Conservation (phyloP, 139 green algal genomes). For the Chloropicon primus region DNA sequence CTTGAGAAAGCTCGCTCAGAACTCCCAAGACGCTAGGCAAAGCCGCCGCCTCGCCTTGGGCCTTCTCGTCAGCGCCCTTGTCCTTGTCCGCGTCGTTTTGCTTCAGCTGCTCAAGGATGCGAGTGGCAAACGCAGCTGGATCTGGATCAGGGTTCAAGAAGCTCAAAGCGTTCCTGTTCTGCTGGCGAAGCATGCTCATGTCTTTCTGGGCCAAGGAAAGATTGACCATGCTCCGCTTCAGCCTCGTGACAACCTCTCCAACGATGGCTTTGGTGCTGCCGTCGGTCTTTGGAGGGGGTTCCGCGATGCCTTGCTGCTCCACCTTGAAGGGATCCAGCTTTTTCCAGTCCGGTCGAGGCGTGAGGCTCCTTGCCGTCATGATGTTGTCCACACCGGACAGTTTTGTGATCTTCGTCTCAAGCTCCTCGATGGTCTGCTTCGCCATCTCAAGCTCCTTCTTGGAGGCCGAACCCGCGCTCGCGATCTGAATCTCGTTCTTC, state of each 20-base stretch:
- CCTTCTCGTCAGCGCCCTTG: too few species aligned
- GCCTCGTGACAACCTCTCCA: background rate
- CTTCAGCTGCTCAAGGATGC: background rate
- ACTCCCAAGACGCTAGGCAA: background rate
- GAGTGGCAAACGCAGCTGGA: background rate
- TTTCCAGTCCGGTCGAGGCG: background rate
- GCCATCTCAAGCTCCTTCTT: background rate
- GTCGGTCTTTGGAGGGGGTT: background rate
- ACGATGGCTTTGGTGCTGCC: background rate
- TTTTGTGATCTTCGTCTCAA: background rate
- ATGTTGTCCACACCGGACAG: background rate
- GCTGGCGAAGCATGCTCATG: background rate
- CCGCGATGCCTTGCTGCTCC: background rate
- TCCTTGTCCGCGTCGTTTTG: background rate
- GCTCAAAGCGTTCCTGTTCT: background rate
- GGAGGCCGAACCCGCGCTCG: background rate
- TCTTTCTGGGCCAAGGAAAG: background rate
- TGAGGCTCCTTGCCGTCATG: background rate
- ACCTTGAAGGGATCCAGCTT: background rate
- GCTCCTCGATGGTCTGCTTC: background rate
- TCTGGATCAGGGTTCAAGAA: background rate
- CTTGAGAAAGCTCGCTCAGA: background rate
- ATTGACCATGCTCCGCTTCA: background rate
- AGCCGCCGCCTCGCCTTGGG: too few species aligned
- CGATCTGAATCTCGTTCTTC: slow-evolving; percentile 1